These are phyloP conservation scores for Rhinocladiella similis DNA, from an alignment of 2,329 filamentous ascomycete species.

Conservation along the genomic window DNA sequence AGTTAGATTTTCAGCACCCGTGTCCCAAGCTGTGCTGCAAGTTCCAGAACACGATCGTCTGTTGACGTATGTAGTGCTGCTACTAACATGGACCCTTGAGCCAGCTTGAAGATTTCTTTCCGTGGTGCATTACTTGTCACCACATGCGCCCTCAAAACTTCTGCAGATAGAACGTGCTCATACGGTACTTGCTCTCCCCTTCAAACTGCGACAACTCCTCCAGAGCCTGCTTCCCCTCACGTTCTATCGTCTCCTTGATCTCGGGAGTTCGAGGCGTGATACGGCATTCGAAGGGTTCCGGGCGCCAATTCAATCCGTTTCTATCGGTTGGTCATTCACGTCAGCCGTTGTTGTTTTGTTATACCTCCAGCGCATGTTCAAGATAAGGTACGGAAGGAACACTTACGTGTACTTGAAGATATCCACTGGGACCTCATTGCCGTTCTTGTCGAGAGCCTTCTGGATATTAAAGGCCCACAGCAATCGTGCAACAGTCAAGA, in stretches of 20 bases:
- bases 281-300: conserved; percentile 55
- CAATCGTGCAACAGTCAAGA: conserved; percentile 59
- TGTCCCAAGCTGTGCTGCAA: too few relatives aligned
- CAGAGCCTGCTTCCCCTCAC: conserved; percentile 55
- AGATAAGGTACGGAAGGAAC: conserved; percentile 29
- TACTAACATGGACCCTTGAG: too few relatives aligned
- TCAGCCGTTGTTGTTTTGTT: background rate
- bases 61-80: too few relatives aligned
- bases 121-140: too few relatives aligned
- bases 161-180: conserved; percentile 53
- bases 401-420: conserved; percentile 54
- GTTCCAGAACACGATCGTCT: too few relatives aligned
- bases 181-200: conserved; percentile 58
- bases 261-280: conserved; percentile 53
- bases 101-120: too few relatives aligned
- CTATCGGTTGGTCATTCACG: background rate
- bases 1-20: too few relatives aligned
- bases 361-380: background rate
- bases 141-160: conserved; percentile 4
- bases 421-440: conserved; percentile 54
- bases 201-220: conserved; percentile 53
- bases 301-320: conserved; percentile 61
- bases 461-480: conserved; percentile 25
- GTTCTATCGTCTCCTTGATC: conserved; percentile 52
- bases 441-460: conserved; percentile 31